A percentile compares a stretch with the other conserved stretches of the same genome.
These are phyloP conservation scores for Dipodascus albidus DNA, from an alignment of 805 yeast genomes.

Conservation along the genomic window DNA sequence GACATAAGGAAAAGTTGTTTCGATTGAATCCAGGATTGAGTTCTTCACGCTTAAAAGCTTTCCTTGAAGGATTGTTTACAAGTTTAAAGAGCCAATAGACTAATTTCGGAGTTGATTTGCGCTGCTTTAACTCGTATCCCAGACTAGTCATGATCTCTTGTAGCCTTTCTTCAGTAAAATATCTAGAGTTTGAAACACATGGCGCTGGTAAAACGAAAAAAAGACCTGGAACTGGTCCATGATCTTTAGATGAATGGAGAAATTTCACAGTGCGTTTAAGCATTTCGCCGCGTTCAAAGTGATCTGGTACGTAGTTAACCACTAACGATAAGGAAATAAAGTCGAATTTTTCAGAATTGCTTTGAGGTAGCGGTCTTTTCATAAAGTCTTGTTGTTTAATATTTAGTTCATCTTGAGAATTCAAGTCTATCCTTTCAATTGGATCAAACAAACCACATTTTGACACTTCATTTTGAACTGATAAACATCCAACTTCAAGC, in stretches of 20 bases:
- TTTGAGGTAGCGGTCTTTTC: conserved; percentile 51
- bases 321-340: conserved; percentile 78
- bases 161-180: conserved; percentile 39
- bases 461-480: conserved; percentile 56
- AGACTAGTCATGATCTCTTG: conserved; percentile 38
- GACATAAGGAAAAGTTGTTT: conserved; percentile 58
- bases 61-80: conserved; percentile 6
- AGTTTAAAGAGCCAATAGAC: conserved; percentile 55
- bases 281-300: conserved; percentile 69
- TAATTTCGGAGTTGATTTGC: conserved; percentile 56
- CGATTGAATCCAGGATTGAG: conserved; percentile 44
- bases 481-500: conserved; percentile 76
- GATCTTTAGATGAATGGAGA: conserved; percentile 24
- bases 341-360: conserved; percentile 34
- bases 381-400: conserved; percentile 77
- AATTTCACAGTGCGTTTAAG: conserved; percentile 46
- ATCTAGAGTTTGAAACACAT: conserved; percentile 74
- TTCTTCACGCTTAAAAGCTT: conserved; percentile 33
- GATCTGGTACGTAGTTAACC: conserved; percentile 74
- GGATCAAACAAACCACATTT: conserved; percentile 40
- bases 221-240: conserved; percentile 28
- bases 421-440: conserved; percentile 62
- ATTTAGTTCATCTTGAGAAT: conserved; percentile 58
- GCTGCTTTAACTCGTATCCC: conserved; percentile 43
- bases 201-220: conserved; percentile 86